phyloP scores from a whole-genome alignment of 2,329 filamentous ascomycete genomes.

The Capronia coronata region DNA sequence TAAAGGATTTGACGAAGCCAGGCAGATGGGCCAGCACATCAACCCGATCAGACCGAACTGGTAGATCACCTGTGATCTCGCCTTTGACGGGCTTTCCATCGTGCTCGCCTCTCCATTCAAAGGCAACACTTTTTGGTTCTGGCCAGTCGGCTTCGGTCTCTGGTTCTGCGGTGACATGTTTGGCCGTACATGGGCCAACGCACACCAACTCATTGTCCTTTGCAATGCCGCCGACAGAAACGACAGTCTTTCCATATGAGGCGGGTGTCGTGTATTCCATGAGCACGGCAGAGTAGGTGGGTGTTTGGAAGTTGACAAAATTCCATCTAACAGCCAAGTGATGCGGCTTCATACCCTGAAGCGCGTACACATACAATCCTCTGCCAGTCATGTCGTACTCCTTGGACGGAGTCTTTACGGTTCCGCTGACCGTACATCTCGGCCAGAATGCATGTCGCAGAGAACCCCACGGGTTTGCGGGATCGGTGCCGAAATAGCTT shows the following conservation, averaged over 20 bases:
- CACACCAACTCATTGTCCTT: constrained; percentile 74
- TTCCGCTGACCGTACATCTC: constrained; percentile 71
- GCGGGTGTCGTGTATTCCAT: constrained; percentile 96
- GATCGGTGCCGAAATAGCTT: constrained; percentile 79
- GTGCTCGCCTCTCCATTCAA: constrained; percentile 68
- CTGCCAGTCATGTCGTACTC: constrained; percentile 74
- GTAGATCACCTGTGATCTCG: constrained; percentile 62
- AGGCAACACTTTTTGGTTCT: constrained; percentile 69
- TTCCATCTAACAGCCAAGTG: constrained; percentile 91
- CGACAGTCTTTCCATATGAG: constrained; percentile 79
- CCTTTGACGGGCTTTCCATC: constrained; percentile 67
- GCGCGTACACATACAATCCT: constrained; percentile 72
- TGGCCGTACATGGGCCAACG: constrained; percentile 61
- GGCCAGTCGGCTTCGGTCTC: constrained; percentile 83
- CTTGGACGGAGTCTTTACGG: constrained; percentile 74
- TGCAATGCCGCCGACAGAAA: constrained; percentile 72
- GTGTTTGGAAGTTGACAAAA: constrained; percentile 84
- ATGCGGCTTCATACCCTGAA: constrained; percentile 99
- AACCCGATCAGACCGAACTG: constrained; percentile 67
- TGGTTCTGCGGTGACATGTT: constrained; percentile 62
- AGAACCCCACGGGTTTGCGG: constrained; percentile 76
- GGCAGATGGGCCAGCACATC: constrained; percentile 97
- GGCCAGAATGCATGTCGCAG: constrained; percentile 97
- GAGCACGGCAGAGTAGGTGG: constrained; percentile 76
- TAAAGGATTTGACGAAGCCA: constrained; percentile 89